These are phyloP conservation scores for Fraxinus latifolia DNA, from an alignment of 305 asterid species.

Conservation along the genomic window DNA sequence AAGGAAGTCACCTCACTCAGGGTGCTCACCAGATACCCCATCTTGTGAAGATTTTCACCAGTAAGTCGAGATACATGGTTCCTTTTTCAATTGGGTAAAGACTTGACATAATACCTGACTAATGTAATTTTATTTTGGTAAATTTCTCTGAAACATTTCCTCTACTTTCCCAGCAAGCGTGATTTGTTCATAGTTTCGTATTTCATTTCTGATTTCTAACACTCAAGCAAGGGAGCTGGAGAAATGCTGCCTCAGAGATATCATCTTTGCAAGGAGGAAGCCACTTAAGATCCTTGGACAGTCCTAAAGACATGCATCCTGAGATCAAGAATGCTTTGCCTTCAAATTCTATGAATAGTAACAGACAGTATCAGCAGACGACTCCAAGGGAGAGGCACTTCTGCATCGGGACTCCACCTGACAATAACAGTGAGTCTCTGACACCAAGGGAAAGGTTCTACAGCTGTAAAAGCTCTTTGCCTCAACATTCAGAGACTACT, in stretches of 20 bases:
- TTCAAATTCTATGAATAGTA: not conserved
- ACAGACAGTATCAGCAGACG: not conserved
- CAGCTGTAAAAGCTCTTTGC: not conserved
- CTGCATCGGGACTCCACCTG: conserved; percentile 6
- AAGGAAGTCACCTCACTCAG: conserved; percentile 2
- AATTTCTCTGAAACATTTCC: not conserved
- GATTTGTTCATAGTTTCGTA: not conserved
- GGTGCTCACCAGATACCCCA: not conserved
- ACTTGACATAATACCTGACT: not conserved
- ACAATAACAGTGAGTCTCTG: not conserved
- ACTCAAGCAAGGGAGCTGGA: conserved; percentile 27
- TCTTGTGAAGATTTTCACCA: conserved; percentile 12
- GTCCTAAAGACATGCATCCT: not conserved
- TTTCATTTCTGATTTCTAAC: conserved; percentile 1
- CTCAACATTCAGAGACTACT: not conserved
- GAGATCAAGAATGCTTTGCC: conserved; percentile 7
- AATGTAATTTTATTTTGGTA: not conserved
- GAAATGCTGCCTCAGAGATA: conserved; percentile 18
- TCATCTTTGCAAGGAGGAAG: conserved; percentile 19
- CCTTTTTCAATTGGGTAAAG: not conserved
- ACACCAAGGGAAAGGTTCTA: not conserved
- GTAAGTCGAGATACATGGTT: conserved; percentile 17
- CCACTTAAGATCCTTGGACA: conserved; percentile 5
- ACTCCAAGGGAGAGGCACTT: conserved; percentile 1
- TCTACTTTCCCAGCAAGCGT: not conserved